Evolutionary conservation across 345 rosid genomes (phyloP).

Genomic region (Heritiera littoralis): DNA sequence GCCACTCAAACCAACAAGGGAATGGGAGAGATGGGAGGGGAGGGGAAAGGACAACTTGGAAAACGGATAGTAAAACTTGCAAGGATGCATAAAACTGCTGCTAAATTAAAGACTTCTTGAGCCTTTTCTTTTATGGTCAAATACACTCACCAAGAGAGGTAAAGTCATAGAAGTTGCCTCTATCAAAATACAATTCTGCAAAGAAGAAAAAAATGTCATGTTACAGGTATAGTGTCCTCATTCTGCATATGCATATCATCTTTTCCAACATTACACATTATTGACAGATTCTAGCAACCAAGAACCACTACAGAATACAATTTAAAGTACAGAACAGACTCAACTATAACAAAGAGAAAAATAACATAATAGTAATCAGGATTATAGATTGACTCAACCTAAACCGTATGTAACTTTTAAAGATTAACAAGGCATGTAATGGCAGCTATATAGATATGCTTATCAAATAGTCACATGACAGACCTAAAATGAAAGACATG

Average conservation of each 20-base stretch:
- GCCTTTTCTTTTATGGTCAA: constrained; percentile 7
- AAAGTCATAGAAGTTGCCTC: constrained; percentile 63
- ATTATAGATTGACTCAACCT: not conserved
- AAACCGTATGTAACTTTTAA: not conserved
- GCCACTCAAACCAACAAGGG: constrained; percentile 10
- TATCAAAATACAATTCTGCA: constrained; percentile 55
- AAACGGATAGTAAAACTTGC: not conserved
- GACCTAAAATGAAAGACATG: constrained; percentile 1
- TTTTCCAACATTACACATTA: not conserved
- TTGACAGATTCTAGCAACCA: not conserved
- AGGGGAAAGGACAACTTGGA: not conserved
- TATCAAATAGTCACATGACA: not conserved
- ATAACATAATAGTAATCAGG: not conserved
- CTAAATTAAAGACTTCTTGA: not conserved
- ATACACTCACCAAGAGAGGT: constrained; percentile 56
- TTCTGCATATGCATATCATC: not conserved
- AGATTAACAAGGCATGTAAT: not conserved
- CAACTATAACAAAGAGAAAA: constrained; percentile 11
- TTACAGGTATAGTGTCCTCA: not conserved
- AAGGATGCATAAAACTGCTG: constrained; percentile 10
- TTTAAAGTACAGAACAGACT: not conserved
- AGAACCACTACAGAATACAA: not conserved
- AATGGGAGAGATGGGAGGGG: not conserved
- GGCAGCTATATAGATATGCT: not conserved
- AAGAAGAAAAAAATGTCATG: constrained; percentile 14